phyloP scores from a whole-genome alignment of 106 monocot genomes.

The Allium fistulosum region DNA sequence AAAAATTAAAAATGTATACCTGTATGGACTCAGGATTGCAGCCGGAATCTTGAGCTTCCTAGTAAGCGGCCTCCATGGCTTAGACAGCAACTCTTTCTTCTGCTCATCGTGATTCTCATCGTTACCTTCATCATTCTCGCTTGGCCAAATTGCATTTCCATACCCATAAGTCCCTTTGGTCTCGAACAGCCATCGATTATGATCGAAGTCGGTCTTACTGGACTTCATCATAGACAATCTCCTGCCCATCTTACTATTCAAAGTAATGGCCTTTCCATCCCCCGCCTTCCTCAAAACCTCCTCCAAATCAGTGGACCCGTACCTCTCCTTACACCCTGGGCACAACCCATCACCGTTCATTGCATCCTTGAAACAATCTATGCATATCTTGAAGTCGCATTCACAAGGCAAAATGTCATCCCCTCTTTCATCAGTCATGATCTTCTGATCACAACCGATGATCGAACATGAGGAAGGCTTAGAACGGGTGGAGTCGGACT shows the following conservation, averaged over 20 bases:
- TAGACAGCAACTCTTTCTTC: slow-evolving; percentile 39
- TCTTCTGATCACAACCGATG: slow-evolving; percentile 60
- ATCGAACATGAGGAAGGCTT: slow-evolving; percentile 41
- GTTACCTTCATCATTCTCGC: slow-evolving; percentile 21
- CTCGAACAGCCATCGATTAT: slow-evolving; percentile 47
- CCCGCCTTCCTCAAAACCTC: slow-evolving; percentile 12
- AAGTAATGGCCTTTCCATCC: slow-evolving; percentile 11
- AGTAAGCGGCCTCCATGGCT: slow-evolving; percentile 84
- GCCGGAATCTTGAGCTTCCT: slow-evolving; percentile 81
- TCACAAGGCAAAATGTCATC: slow-evolving; percentile 69
- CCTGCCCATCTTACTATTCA: slow-evolving; percentile 20
- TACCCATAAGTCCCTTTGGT: slow-evolving; percentile 75
- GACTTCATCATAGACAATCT: slow-evolving; percentile 31
- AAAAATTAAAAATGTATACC: slow-evolving; percentile 11
- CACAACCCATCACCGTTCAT: slow-evolving; percentile 52
- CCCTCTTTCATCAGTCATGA: slow-evolving; percentile 58
- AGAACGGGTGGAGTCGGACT: slow-evolving; percentile 26
- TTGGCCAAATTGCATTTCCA: slow-evolving; percentile 81
- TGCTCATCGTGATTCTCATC: slow-evolving; percentile 21
- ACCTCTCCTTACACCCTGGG: slow-evolving; percentile 90
- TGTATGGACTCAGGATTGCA: slow-evolving; percentile 46
- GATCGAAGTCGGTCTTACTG: slow-evolving; percentile 20
- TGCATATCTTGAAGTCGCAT: slow-evolving; percentile 85
- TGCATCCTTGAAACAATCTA: slow-evolving; percentile 77
- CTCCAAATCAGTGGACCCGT: slow-evolving; percentile 54